Evolutionary conservation across 1,139 yeast species (phyloP), one percentile per base, ranked within the genome.

Genomic region (Kodamaea suecica): DNA sequence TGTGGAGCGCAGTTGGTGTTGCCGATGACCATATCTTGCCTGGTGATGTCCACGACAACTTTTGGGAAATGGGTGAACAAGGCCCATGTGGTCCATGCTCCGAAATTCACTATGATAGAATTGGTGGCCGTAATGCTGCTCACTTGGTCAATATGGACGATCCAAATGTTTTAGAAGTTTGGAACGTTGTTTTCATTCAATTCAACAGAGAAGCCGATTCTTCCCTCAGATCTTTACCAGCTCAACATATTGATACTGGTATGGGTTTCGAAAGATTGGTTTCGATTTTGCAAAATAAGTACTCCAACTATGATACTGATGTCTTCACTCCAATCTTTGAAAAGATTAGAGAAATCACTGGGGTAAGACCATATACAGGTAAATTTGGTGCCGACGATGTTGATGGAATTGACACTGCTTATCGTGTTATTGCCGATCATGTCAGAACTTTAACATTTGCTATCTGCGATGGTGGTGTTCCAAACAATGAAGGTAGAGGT

Each of bases 11-110:
- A 25, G 84, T 83, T 28, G 99, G 99, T 48, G 95, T 92, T 39
- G 76, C 80, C 21, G 95, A 86, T 48, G 92, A 83, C 58, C 97
- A 88, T 58, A 90, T 92, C 49, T 70, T 92, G 48, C 95, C 97
- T 16, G 99, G 98, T 39, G 70, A 80, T 47, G 85, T 81, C 37
- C 71, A 80, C 57, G 99, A 92, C 60, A 92, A 92, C 68, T 92
- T 92, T 63, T 92, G 99, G 99, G 99, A 94, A 70, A 92, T 92
- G 99, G 99, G 99, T 50, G 99, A 94, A 57, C 97, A 90, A 68
- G 99, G 99, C 47, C 99, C 99, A 30, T 92, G 99, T 71, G 99
- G 99, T 44, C 99, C 99, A 34, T 94, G 98, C 68, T 85, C 95
- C 13, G 98, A 92, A 63, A 77, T 92, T 50, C 99, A 92, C 63